Base-by-base conservation (phyloP, 805 yeast species). In the Wickerhamiella hasegawae region DNA sequence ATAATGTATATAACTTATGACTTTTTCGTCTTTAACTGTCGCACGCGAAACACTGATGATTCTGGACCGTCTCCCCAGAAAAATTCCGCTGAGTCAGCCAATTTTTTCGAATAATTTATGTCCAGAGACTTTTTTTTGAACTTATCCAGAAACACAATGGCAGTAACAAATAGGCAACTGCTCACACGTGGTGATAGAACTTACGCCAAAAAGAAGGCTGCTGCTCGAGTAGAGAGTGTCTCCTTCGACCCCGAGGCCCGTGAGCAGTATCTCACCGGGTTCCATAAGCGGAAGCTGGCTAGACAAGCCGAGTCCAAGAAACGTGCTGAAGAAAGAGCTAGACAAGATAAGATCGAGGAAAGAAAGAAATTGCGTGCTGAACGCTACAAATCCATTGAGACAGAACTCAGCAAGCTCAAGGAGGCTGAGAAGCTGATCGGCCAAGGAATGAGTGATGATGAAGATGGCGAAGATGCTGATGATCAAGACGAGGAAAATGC, bases 251-350 rank as follows among this genome's bases (percentile, higher is more conserved):
- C 73, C 43, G 79, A 68, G 15, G 68, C 78, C 9, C 41, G 42
- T 18, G 55, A 62, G 21, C 94, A 87, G 41, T 87, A 74, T 54
- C 60, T 87, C 45, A 87, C 96, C 3, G 98, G 98, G 28, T 87
- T 87, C 56, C 97, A 90, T 57, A 87, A 87, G 59, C 70, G 98
- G 51, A 87, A 87, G 54, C 54, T 87, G 14, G 80, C 80, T 50
- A 69, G 97, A 54, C 79, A 80, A 58, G 85, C 83, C 59, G 74
- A 76, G 44, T 97, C 96, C 0, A 73, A 71, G 45, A 81, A 70
- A 40, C 73, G 65, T 47, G 70, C 69, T 34, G 74, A 76, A 46
- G 94, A 85, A 52, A 80, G 76, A 51, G 90, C 77, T 4, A 66
- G 85, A 38, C 60, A 71, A 43, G 73, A 73, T 2, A 70, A 70